Conservation (phyloP, 768 basidiomycete genomes). For the Plicaturopsis crispa region DNA sequence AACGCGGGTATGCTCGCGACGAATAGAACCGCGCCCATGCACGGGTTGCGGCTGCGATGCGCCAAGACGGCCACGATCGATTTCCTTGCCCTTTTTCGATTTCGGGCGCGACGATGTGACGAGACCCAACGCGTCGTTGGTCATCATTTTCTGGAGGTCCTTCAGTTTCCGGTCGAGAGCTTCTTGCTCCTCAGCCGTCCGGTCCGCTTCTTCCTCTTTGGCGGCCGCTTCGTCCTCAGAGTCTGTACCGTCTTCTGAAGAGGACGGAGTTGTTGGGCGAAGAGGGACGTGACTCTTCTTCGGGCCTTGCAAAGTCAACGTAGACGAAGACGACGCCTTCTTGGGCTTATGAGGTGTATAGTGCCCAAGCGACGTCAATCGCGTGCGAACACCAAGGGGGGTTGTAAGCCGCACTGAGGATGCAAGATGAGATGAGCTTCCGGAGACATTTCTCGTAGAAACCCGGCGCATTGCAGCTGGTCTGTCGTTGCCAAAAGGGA, state of each 20-base stretch:
- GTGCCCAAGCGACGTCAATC: conserved; percentile 60
- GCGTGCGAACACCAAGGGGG: conserved; percentile 60
- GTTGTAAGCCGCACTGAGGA: conserved; percentile 40
- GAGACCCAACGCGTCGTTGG: conserved; percentile 64
- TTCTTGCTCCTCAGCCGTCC: conserved; percentile 60
- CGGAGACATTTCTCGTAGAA: neutral
- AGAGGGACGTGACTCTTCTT: conserved; percentile 24
- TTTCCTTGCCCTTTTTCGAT: conserved; percentile 31
- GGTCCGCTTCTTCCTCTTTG: conserved; percentile 65
- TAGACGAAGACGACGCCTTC: conserved; percentile 63
- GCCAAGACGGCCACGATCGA: conserved; percentile 35
- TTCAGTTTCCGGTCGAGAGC: conserved; percentile 59
- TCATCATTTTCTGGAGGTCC: conserved; percentile 66
- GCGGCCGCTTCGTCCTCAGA: conserved; percentile 56
- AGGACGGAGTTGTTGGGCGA: conserved; percentile 26
- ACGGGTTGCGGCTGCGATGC: no score
- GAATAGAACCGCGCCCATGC: no score
- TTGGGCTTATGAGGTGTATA: conserved; percentile 40
- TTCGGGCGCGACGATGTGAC: conserved; percentile 29
- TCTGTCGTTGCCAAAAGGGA: conserved; percentile 1
- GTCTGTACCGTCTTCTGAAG: conserved; percentile 42
- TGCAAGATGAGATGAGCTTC: conserved; percentile 23
- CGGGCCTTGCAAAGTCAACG: conserved; percentile 56
- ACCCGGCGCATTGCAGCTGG: neutral
- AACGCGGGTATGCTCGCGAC: no score